Evolutionary conservation across 225 moss, liverwort and hornwort genomes (phyloP).

Genomic region (Polytrichum commune): DNA sequence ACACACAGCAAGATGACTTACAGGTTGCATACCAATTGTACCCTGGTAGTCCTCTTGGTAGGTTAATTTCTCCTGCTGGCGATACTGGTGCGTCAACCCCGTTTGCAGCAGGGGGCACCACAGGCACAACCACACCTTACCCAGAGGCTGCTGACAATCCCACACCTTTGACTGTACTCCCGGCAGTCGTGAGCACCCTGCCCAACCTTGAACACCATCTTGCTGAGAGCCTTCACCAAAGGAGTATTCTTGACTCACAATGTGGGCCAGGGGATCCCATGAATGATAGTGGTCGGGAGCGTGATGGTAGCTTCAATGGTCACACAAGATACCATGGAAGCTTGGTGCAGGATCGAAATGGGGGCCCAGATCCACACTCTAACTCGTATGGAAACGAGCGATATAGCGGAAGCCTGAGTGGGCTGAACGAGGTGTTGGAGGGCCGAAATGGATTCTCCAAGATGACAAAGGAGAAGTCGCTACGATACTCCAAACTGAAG

Average conservation of each 20-base stretch:
- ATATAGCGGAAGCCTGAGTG: constrained; percentile 44
- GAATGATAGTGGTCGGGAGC: constrained; percentile 51
- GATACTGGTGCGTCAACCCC: constrained; percentile 86
- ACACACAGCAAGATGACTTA: constrained; percentile 74
- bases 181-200: constrained; percentile 60
- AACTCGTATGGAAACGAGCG: constrained; percentile 49
- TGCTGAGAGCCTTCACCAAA: constrained; percentile 56
- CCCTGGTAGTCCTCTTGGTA: constrained; percentile 81
- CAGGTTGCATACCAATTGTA: constrained; percentile 85
- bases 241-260: constrained; percentile 55
- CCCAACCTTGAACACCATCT: constrained; percentile 64
- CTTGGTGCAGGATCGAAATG: constrained; percentile 40
- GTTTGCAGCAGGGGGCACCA: constrained; percentile 53
- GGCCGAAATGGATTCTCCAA: constrained; percentile 29
- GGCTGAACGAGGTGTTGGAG: constrained; percentile 52
- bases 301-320: constrained; percentile 44
- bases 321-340: constrained; percentile 34
- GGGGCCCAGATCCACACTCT: constrained; percentile 29
- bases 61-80: constrained; percentile 73
- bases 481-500: constrained; percentile 11
- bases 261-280: constrained; percentile 51
- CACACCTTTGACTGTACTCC: constrained; percentile 58
- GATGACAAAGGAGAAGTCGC: constrained; percentile 20
- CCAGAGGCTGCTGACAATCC: constrained; percentile 52
- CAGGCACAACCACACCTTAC: constrained; percentile 49